Conservation (phyloP, 805 yeast species). For the Pichia membranifaciens region DNA sequence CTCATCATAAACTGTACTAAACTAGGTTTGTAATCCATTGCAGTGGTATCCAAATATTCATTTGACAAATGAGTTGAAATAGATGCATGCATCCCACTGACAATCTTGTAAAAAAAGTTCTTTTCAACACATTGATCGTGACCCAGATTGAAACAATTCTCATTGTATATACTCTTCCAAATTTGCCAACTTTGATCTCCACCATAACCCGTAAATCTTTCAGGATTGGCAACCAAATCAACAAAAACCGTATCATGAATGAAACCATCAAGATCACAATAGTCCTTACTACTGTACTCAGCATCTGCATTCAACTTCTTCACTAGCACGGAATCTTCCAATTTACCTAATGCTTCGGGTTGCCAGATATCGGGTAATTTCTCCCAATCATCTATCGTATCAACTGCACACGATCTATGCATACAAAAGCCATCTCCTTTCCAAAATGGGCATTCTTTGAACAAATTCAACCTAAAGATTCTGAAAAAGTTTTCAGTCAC, state of each 20-base stretch:
- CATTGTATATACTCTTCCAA: constrained; percentile 89
- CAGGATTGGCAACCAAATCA: constrained; percentile 83
- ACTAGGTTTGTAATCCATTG: constrained; percentile 82
- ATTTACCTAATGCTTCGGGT: constrained; percentile 61
- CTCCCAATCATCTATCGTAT: constrained; percentile 68
- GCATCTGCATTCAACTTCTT: constrained; percentile 30
- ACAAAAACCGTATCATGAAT: constrained; percentile 75
- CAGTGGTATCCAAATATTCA: constrained; percentile 63
- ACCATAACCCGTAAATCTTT: constrained; percentile 92
- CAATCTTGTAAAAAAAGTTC: constrained; percentile 75
- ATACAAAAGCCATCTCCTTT: constrained; percentile 77
- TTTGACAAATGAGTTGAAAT: constrained; percentile 88
- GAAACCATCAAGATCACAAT: constrained; percentile 57
- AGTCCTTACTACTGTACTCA: constrained; percentile 37
- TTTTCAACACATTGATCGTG: constrained; percentile 71
- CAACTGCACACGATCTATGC: constrained; percentile 85
- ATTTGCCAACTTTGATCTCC: constrained; percentile 89
- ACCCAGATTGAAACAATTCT: constrained; percentile 64
- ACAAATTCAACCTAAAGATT: constrained; percentile 79
- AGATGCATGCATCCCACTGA: constrained; percentile 93
- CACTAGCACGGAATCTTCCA: constrained; percentile 34
- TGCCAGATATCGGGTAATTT: constrained; percentile 68
- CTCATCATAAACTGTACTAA: constrained; percentile 76
- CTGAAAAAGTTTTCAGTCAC: constrained; percentile 77
- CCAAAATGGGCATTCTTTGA: constrained; percentile 82